Conservation (phyloP, 345 rosid genomes). For the Murraya koenigii region DNA sequence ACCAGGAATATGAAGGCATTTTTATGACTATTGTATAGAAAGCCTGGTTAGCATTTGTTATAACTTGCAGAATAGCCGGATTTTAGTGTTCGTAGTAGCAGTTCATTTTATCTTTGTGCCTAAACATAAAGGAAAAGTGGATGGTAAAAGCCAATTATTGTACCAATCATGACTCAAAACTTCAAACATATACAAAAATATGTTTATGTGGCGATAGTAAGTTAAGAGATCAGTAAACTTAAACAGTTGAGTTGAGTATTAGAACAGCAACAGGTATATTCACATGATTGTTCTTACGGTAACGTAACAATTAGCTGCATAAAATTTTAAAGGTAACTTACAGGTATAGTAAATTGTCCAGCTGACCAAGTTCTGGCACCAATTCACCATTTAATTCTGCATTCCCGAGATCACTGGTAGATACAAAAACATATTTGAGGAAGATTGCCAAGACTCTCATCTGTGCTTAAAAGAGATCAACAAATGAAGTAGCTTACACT, state of each 20-base stretch:
- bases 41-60: too few species aligned
- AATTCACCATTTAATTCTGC: constrained; percentile 39
- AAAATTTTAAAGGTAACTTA: constrained; percentile 17
- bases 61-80: too few species aligned
- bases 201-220: too few species aligned
- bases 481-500: constrained; percentile 29
- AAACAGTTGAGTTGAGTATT: neutral
- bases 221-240: neutral
- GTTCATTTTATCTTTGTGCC: too few species aligned
- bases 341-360: constrained; percentile 40
- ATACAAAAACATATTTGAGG: neutral
- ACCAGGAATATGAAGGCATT: neutral
- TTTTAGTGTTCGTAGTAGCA: too few species aligned
- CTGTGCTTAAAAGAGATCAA: neutral
- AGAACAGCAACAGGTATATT: neutral
- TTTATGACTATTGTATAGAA: too few species aligned
- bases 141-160: too few species aligned
- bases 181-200: too few species aligned
- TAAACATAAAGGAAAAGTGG: too few species aligned
- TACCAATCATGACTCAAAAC: too few species aligned
- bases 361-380: constrained; percentile 39
- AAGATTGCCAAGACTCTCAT: neutral
- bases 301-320: neutral
- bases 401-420: constrained; percentile 41
- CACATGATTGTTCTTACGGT: too few species aligned